Conservation (phyloP, 148 eudicot genomes). For the Fallopia convolvulus region DNA sequence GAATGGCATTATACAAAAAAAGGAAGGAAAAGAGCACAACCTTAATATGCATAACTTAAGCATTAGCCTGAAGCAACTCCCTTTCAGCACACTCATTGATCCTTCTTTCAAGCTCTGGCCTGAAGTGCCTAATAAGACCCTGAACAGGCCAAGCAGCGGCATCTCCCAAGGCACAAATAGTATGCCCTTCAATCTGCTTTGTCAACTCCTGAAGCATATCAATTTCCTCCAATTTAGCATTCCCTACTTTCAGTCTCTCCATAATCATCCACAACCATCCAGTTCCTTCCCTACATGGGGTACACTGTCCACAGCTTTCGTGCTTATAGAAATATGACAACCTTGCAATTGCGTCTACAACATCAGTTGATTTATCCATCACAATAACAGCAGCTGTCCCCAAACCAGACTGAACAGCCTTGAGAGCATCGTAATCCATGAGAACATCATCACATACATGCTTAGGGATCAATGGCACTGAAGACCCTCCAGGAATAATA, state of each 20-base stretch:
- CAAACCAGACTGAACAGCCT: conserved; percentile 71
- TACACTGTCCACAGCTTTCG: conserved; percentile 91
- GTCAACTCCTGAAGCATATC: conserved; percentile 97
- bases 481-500: conserved; percentile 90
- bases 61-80: conserved; percentile 66
- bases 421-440: conserved; percentile 96
- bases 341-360: conserved; percentile 90
- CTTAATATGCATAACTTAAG: conserved; percentile 36
- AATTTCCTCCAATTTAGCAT: conserved; percentile 89
- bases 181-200: conserved; percentile 95
- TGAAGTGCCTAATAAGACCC: conserved; percentile 90
- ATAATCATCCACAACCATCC: conserved; percentile 82
- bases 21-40: conserved; percentile 19
- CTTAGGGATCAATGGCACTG: conserved; percentile 82
- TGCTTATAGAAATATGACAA: conserved; percentile 90
- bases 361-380: conserved; percentile 94
- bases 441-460: conserved; percentile 78
- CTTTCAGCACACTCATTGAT: conserved; percentile 72
- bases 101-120: conserved; percentile 91
- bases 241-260: conserved; percentile 84
- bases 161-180: conserved; percentile 91
- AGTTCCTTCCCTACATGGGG: conserved; percentile 89
- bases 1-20: background rate
- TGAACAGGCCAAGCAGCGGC: conserved; percentile 99
- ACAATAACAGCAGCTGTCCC: conserved; percentile 95